Percentiles rank a stretch among this genome's conserved stretches.
These are phyloP conservation scores for Talaromyces ruber DNA, from an alignment of 495 filamentous ascomycete genomes.

Conservation along the genomic window DNA sequence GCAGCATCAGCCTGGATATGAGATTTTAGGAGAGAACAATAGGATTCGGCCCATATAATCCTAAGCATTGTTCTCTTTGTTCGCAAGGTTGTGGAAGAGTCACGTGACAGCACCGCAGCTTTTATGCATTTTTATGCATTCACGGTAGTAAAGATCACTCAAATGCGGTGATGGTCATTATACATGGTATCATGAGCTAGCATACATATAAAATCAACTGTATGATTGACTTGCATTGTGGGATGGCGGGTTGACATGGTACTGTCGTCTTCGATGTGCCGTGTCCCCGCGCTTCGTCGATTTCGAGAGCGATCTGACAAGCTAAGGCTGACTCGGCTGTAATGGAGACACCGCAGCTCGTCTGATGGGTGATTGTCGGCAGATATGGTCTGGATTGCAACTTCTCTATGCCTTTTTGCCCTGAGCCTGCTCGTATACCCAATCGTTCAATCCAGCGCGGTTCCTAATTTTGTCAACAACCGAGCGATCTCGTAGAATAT, in stretches of 20 bases:
- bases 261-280: neutral
- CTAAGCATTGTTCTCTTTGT: slow-evolving; percentile 7
- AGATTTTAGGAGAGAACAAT: slow-evolving; percentile 2
- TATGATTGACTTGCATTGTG: neutral
- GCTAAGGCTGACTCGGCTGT: neutral
- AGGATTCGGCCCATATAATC: neutral
- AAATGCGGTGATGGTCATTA: neutral
- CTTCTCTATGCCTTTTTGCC: slow-evolving; percentile 5
- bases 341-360: slow-evolving; percentile 17
- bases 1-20: neutral
- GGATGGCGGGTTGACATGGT: neutral
- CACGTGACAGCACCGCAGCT: neutral
- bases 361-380: neutral
- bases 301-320: neutral
- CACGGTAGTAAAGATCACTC: neutral
- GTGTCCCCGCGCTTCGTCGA: neutral
- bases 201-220: neutral
- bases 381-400: neutral
- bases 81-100: neutral
- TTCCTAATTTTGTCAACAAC: slow-evolving; percentile 45
- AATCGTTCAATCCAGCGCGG: slow-evolving; percentile 82
- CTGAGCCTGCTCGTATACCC: slow-evolving; percentile 78
- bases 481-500: neutral
- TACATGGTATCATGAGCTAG: neutral
- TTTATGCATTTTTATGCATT: neutral